Conservation (phyloP, 1,284 basidiomycete genomes). For the Sanghuangporus sanghuang region DNA sequence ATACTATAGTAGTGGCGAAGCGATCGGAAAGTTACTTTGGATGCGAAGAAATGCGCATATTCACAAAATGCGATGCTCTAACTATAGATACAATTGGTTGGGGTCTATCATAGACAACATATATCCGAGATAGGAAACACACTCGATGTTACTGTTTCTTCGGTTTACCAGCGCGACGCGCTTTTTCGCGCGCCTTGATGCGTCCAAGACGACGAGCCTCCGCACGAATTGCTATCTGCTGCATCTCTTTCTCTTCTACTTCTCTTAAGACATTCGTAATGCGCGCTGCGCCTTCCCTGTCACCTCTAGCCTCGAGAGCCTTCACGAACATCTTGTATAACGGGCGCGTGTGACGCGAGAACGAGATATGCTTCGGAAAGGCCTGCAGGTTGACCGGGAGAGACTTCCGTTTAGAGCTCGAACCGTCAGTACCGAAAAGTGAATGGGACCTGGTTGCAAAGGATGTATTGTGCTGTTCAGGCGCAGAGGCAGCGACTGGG, state of each 20-base stretch:
- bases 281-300: slow-evolving; percentile 44
- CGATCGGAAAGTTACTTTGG: background rate
- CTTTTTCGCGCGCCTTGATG: background rate
- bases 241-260: background rate
- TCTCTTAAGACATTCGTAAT: slow-evolving; percentile 46
- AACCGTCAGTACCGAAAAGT: slow-evolving; percentile 19
- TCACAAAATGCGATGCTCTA: background rate
- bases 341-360: slow-evolving; percentile 51
- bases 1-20: too few species aligned
- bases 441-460: background rate
- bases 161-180: background rate
- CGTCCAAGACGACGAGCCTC: slow-evolving; percentile 4
- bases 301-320: slow-evolving; percentile 49
- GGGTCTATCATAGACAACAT: background rate
- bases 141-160: too few species aligned
- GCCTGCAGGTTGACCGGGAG: slow-evolving; percentile 28
- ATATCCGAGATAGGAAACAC: background rate
- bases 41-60: background rate
- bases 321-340: slow-evolving; percentile 69
- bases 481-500: background rate
- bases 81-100: slow-evolving; percentile 1
- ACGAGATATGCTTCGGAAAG: slow-evolving; percentile 38
- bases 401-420: background rate
- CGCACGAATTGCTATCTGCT: background rate
- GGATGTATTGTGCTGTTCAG: background rate